A percentile compares a stretch with the other conserved stretches of the same genome.
Evolutionary conservation across 1,139 yeast genomes (phyloP).

Genomic region (Blastobotrys persicus): DNA sequence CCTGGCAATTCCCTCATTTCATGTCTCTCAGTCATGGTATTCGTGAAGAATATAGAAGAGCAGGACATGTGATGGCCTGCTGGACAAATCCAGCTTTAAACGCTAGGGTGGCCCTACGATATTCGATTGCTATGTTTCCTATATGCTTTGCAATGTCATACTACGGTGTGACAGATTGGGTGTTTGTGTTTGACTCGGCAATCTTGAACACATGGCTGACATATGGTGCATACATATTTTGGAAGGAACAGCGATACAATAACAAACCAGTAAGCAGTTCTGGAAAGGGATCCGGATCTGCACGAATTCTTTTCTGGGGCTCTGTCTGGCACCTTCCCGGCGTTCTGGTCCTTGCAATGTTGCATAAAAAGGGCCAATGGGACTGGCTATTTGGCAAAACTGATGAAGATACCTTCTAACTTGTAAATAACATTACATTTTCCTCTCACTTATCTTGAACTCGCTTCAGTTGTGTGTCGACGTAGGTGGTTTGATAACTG

Average conservation of each 20-base stretch:
- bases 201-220: slow-evolving; percentile 83
- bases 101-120: slow-evolving; percentile 89
- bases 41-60: slow-evolving; percentile 80
- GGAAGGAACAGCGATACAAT: slow-evolving; percentile 44
- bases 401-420: slow-evolving; percentile 17
- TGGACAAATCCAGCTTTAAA: slow-evolving; percentile 88
- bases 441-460: not conserved
- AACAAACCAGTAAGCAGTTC: slow-evolving; percentile 23
- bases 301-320: slow-evolving; percentile 88
- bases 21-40: slow-evolving; percentile 87
- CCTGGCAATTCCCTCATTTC: slow-evolving; percentile 99
- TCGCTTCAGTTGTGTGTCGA: too few relatives aligned
- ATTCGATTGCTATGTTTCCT: slow-evolving; percentile 88
- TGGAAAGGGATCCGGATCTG: slow-evolving; percentile 39
- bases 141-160: slow-evolving; percentile 80
- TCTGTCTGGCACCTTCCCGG: slow-evolving; percentile 94
- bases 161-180: slow-evolving; percentile 78
- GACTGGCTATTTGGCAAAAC: slow-evolving; percentile 52
- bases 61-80: slow-evolving; percentile 96
- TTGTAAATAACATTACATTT: not conserved
- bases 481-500: not conserved
- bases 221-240: slow-evolving; percentile 75
- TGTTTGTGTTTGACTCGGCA: slow-evolving; percentile 75
- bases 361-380: slow-evolving; percentile 96
- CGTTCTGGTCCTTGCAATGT: slow-evolving; percentile 82